Conservation (phyloP, 129 eudicot genomes). For the Mikania micrantha region DNA sequence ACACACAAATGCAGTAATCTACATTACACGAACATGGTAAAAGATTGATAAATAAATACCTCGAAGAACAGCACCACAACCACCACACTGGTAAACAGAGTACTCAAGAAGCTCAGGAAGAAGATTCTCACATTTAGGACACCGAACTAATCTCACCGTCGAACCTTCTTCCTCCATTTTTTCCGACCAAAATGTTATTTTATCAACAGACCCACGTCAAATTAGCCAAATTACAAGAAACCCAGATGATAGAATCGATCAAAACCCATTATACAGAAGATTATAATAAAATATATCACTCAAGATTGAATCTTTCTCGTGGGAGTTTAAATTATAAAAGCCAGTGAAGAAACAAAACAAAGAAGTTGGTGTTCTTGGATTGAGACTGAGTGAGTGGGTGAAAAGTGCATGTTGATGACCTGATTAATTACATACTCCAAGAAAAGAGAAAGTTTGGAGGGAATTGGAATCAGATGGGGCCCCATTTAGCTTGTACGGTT, state of each 20-base stretch:
- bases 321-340: neutral
- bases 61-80: constrained; percentile 80
- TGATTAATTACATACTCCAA: constrained; percentile 26
- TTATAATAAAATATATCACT: neutral
- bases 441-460: constrained; percentile 57
- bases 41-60: constrained; percentile 26
- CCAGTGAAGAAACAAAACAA: constrained; percentile 8
- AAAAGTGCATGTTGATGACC: constrained; percentile 18
- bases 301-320: constrained; percentile 14
- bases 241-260: constrained; percentile 8
- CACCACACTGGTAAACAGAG: constrained; percentile 77
- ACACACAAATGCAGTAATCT: neutral
- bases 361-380: constrained; percentile 14
- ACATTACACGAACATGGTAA: neutral
- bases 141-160: constrained; percentile 59
- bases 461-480: constrained; percentile 28
- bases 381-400: constrained; percentile 30
- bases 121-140: constrained; percentile 85
- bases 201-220: constrained; percentile 7
- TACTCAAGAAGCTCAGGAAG: constrained; percentile 64
- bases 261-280: constrained; percentile 19
- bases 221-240: constrained; percentile 4
- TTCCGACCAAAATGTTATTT: neutral
- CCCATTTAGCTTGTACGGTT: constrained; percentile 26
- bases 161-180: constrained; percentile 53